Evolutionary conservation across 805 yeast genomes (phyloP), one percentile per base, ranked within the genome.

Genomic region (Wickerhamomyces ciferrii): DNA sequence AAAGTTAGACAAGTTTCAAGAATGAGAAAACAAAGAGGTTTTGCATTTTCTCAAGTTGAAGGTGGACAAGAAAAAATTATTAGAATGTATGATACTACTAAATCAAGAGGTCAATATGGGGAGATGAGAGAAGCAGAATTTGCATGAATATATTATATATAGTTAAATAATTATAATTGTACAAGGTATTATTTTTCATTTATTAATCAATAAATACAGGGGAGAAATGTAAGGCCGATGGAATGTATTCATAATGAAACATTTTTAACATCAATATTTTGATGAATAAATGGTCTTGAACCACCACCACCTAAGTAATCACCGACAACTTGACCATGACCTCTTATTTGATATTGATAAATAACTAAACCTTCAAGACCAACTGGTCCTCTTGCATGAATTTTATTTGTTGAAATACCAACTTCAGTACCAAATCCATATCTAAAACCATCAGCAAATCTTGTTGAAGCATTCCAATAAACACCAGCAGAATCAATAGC

Each of bases 361-460:
- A 95, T 87, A 63, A 92, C 96, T 54, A 94, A 74, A 2, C 99
- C 99, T 62, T 94, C 99, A 29, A 94, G 74, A 2, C 99, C 99
- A 31, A 94, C 98, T 15, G 99, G 99, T 2, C 99, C 99, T 59
- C 99, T 78, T 10, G 99, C 96, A 63, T 94, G 99, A 51, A 94
- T 89, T 66, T 94, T 94, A 62, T 92, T 91, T 40, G 99, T 94
- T 42, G 96, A 85, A 49, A 94, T 92, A 32, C 99, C 99, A 17
- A 94, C 99, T 66, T 94, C 99, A 6, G 99, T 85, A 44, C 99
- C 99, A 63, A 95, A 94, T 0, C 99, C 99, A 61, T 92, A 94
- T 63, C 99, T 79, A 75, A 88, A 94, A 3, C 99, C 99, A 66
- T 94, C 99, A 7, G 99, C 98, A 69, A 94, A 94, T 61, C 99